Base-by-base conservation (phyloP, 2,329 filamentous ascomycete genomes). In the Diaporthe amygdali region DNA sequence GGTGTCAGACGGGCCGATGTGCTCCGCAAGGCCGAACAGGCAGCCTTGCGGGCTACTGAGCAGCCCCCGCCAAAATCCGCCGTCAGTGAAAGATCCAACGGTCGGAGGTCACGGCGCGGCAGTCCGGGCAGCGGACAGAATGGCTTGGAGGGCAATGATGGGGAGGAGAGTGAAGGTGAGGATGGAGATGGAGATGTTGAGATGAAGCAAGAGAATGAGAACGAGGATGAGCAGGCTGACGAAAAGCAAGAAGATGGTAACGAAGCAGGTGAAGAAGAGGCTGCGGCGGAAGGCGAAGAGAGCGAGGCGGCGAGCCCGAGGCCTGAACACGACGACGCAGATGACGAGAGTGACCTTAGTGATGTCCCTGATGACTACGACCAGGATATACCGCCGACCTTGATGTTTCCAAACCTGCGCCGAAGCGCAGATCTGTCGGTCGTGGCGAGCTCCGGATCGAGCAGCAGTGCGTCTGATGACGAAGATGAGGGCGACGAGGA, bases 331-430 rank as follows among this genome's bases (percentile, higher is more conserved):
- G 90, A 92, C 72, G 91, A 88, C 49, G 91, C 89, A 0, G 91
- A 93, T 73, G 90, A 92, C 68, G 91, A 93, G 78, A 93, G 90
- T 76, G 91, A 93, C 73, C 82, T 93, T 0, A 93, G 90, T 66
- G 91, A 93, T 72, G 87, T 91, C 5, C 84, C 89, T 32, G 81
- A 87, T 5, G 87, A 86, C 49, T 89, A 89, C 70, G 87, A 91
- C 66, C 87, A 90, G 54, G 87, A 90, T 49, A 85, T 87, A 37
- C 87, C 87, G 1, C 82, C 85, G 1, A 84, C 84, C 15, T 76
- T 90, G 34, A 79, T 89, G 79, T 89, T 89, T 67, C 86, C 87
- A 0, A 87, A 86, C 70, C 75, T 89, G 12, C 77, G 82, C 70
- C 80, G 80, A 76, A 82, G 81, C 59, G 78, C 79, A 54, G 81